Conservation (phyloP, 495 filamentous ascomycete species). For the Penicillium ochrochloron region DNA sequence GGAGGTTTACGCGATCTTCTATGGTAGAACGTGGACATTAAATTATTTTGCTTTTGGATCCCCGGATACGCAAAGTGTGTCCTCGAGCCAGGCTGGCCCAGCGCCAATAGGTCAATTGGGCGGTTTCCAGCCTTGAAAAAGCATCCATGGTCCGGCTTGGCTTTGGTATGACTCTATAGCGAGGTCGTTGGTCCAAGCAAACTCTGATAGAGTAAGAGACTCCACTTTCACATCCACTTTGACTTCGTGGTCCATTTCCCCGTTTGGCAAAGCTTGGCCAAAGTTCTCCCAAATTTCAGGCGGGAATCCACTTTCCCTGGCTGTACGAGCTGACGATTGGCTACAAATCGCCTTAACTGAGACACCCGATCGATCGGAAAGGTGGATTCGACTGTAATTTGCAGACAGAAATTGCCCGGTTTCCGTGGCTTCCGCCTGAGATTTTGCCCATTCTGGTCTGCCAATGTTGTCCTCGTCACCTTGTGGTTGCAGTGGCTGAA, state of each 20-base stretch:
- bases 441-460: neutral
- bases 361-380: slow-evolving; percentile 13
- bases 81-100: neutral
- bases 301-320: neutral
- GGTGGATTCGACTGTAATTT: slow-evolving; percentile 7
- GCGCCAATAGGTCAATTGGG: neutral
- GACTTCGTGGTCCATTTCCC: neutral
- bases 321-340: neutral
- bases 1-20: neutral
- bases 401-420: neutral
- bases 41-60: neutral
- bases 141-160: slow-evolving; percentile 4
- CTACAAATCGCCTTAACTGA: neutral
- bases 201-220: neutral
- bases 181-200: neutral
- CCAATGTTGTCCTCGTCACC: neutral
- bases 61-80: neutral
- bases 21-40: neutral
- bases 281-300: neutral
- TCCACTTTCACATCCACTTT: neutral
- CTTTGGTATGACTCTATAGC: neutral
- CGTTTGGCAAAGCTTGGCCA: neutral
- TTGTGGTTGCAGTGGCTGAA: neutral
- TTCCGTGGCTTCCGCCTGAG: neutral
- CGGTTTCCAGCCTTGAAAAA: slow-evolving; percentile 1